Conservation (phyloP, 495 filamentous ascomycete species). For the Neurospora sp. region DNA sequence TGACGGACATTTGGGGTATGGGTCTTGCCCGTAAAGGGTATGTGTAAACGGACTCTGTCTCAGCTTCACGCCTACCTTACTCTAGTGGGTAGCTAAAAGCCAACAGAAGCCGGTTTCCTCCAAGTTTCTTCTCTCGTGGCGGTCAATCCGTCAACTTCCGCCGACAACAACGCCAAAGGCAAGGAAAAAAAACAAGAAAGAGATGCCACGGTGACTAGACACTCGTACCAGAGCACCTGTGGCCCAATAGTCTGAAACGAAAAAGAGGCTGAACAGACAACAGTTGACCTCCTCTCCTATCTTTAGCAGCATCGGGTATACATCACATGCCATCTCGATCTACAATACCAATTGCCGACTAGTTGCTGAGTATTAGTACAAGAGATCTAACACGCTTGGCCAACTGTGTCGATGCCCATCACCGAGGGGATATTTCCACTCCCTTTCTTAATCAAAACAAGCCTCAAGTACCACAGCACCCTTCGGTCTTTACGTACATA, state of each 20-base stretch:
- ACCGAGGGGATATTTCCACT: background rate
- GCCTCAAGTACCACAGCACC: background rate
- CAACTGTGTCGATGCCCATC: background rate
- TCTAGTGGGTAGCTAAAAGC: background rate
- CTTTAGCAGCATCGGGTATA: background rate
- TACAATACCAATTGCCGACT: background rate
- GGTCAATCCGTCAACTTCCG: conserved; percentile 12
- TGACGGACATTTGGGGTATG: background rate
- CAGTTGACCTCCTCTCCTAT: background rate
- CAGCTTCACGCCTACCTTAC: background rate
- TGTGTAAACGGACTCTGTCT: background rate
- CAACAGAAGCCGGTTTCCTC: background rate
- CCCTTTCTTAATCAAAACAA: background rate
- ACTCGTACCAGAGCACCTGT: background rate
- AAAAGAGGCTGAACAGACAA: background rate
- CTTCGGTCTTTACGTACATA: background rate
- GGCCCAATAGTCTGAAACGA: background rate
- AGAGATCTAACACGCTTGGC: background rate
- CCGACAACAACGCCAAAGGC: background rate
- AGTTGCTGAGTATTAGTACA: background rate
- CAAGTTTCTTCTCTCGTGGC: background rate
- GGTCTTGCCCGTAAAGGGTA: background rate
- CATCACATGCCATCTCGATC: background rate
- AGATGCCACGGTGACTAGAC: background rate
- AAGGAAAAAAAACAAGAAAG: background rate